Percentiles rank a stretch among this genome's conserved stretches.
phyloP scores from a whole-genome alignment of 495 filamentous ascomycete species.

The Terfezia claveryi region DNA sequence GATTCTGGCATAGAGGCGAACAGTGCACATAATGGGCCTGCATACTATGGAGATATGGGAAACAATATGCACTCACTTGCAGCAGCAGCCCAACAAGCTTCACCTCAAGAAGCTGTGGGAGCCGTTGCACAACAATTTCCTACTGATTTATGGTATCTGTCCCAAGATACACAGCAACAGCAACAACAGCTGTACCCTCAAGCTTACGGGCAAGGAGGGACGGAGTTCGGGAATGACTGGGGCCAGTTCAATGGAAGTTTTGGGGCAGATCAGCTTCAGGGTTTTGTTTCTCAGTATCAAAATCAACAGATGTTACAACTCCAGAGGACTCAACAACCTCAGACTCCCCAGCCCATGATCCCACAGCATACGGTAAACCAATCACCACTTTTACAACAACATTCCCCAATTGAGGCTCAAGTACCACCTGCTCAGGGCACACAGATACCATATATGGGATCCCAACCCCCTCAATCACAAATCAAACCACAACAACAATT shows the following conservation, averaged over 20 bases:
- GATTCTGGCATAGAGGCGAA: not conserved
- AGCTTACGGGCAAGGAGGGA: slow-evolving; percentile 6
- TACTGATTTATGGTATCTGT: slow-evolving; percentile 18
- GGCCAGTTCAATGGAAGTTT: not conserved
- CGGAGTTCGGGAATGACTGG: not conserved
- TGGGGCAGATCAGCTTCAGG: not conserved
- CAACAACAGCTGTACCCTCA: slow-evolving; percentile 9
- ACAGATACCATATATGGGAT: slow-evolving; percentile 2
- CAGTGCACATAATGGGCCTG: not conserved
- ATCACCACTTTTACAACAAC: too few species aligned
- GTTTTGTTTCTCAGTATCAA: not conserved
- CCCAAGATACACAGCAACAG: slow-evolving; percentile 10
- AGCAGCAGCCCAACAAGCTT: slow-evolving; percentile 14
- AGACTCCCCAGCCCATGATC: not conserved
- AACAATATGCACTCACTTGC: slow-evolving; percentile 15
- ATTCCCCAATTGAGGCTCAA: too few species aligned
- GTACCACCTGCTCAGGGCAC: too few species aligned
- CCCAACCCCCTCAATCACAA: slow-evolving; percentile 9
- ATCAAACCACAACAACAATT: too few species aligned
- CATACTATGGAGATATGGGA: not conserved
- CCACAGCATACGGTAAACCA: too few species aligned
- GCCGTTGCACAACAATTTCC: slow-evolving; percentile 10
- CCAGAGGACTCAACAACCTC: not conserved
- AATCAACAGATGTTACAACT: not conserved
- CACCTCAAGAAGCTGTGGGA: slow-evolving; percentile 9